These are phyloP conservation scores for Suhomyces atakaporum DNA, from an alignment of 1,139 yeast species.

Conservation along the genomic window DNA sequence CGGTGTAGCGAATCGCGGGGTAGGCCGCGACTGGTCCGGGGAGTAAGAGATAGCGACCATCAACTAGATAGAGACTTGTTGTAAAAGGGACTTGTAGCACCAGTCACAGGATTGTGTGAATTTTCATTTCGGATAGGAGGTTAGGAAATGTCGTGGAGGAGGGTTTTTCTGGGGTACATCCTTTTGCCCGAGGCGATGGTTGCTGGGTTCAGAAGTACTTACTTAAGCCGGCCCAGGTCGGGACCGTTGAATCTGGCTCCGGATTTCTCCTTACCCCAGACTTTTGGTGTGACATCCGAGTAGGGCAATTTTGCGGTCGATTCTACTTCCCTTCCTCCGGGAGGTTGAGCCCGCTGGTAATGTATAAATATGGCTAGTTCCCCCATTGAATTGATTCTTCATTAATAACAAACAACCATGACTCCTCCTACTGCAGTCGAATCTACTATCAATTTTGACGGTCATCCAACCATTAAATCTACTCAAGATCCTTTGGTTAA, in stretches of 20 bases:
- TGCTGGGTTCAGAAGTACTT: conserved; percentile 8
- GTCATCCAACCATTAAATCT: conserved; percentile 46
- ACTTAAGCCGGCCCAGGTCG: conserved; percentile 13
- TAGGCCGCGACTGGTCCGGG: too few relatives aligned
- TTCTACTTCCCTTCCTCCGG: conserved; percentile 23
- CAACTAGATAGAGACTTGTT: too few relatives aligned
- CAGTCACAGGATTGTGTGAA: too few relatives aligned
- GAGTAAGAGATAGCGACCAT: too few relatives aligned
- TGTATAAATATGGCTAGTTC: conserved; percentile 18
- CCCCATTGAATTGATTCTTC: conserved; percentile 2
- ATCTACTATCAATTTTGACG: conserved; percentile 46
- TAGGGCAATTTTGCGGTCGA: conserved; percentile 7
- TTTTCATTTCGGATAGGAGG: too few relatives aligned
- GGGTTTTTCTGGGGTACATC: too few relatives aligned
- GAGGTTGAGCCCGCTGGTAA: conserved; percentile 4
- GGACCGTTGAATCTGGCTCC: conserved; percentile 12
- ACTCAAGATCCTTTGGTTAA: conserved; percentile 47
- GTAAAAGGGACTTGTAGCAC: too few relatives aligned
- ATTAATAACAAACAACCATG: conserved; percentile 24
- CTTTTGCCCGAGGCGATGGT: conserved; percentile 11
- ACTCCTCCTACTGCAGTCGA: conserved; percentile 52
- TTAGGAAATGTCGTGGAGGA: too few relatives aligned
- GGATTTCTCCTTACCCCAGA: conserved; percentile 24
- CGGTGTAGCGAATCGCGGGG: too few relatives aligned
- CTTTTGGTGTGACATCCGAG: conserved; percentile 11